Conservation (phyloP, 768 basidiomycete genomes). For the Pulveroboletus sp. region DNA sequence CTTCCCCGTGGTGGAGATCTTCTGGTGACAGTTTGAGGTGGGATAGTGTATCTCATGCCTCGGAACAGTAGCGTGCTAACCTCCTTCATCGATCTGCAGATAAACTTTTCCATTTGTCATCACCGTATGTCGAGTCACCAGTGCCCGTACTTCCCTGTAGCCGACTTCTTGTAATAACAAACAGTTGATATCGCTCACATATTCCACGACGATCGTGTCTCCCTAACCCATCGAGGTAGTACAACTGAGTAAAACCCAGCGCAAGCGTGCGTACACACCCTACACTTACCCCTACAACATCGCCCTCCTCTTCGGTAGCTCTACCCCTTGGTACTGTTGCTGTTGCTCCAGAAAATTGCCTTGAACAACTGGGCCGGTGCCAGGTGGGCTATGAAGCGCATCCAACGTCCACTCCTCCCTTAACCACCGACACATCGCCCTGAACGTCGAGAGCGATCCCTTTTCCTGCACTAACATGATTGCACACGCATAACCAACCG, state of each 20-base stretch:
- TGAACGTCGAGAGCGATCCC: slow-evolving; percentile 85
- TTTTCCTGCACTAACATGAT: slow-evolving; percentile 85
- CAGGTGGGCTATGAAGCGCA: slow-evolving; percentile 25
- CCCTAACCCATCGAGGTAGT: neutral
- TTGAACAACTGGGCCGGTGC: slow-evolving; percentile 26
- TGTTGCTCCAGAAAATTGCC: slow-evolving; percentile 36
- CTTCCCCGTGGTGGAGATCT: too few relatives aligned
- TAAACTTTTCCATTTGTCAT: too few relatives aligned
- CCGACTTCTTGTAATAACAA: neutral
- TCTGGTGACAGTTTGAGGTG: too few relatives aligned
- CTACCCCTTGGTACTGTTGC: neutral
- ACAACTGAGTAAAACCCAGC: neutral
- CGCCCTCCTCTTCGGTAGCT: slow-evolving; percentile 26
- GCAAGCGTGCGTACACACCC: neutral
- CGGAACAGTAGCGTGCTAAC: too few relatives aligned
- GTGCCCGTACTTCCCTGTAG: neutral
- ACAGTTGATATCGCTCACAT: too few relatives aligned
- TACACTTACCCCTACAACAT: slow-evolving; percentile 15
- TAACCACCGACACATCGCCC: slow-evolving; percentile 65
- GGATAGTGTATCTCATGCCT: too few relatives aligned
- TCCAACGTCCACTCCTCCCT: slow-evolving; percentile 62
- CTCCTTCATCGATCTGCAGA: too few relatives aligned
- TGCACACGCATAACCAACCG: slow-evolving; percentile 47
- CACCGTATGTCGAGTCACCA: too few relatives aligned
- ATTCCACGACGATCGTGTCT: too few relatives aligned